These are phyloP conservation scores for Pseudogymnoascus sp. DNA, from an alignment of 2,329 filamentous ascomycete species.

Conservation along the genomic window DNA sequence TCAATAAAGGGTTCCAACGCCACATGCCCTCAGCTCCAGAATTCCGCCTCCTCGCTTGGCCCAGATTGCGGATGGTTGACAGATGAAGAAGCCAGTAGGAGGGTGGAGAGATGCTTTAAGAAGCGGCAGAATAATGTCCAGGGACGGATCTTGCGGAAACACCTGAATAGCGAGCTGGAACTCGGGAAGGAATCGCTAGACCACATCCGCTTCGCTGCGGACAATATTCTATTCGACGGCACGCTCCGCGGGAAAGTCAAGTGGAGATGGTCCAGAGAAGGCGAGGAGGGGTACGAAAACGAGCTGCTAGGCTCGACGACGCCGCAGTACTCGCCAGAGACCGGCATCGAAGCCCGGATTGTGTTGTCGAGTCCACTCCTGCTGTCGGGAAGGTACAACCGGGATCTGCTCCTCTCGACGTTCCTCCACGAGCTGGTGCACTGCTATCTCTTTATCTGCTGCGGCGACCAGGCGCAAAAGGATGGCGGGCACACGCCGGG, in stretches of 20 bases:
- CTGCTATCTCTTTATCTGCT: conserved; percentile 57
- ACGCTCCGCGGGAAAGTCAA: conserved; percentile 49
- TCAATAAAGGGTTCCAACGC: background rate
- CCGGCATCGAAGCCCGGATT: conserved; percentile 56
- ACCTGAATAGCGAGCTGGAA: conserved; percentile 43
- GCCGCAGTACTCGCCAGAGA: conserved; percentile 38
- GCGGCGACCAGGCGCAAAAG: conserved; percentile 49
- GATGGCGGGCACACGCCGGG: conserved; percentile 54
- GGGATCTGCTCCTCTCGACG: conserved; percentile 54
- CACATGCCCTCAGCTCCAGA: background rate
- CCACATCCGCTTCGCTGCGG: conserved; percentile 53
- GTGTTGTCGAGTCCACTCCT: conserved; percentile 54
- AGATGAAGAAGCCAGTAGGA: background rate
- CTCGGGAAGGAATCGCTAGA: conserved; percentile 52
- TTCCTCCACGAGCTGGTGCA: conserved; percentile 63
- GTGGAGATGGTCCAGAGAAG: conserved; percentile 54
- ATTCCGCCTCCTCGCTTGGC: background rate
- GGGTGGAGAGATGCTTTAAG: conserved; percentile 11
- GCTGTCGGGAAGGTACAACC: conserved; percentile 44
- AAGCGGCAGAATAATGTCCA: conserved; percentile 26
- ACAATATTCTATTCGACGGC: conserved; percentile 56
- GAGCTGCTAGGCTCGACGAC: conserved; percentile 58
- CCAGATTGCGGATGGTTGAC: background rate
- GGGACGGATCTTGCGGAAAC: conserved; percentile 49
- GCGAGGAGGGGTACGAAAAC: conserved; percentile 42